phyloP scores from a whole-genome alignment of 805 yeast genomes.

The Debaryomyces tyrocola region DNA sequence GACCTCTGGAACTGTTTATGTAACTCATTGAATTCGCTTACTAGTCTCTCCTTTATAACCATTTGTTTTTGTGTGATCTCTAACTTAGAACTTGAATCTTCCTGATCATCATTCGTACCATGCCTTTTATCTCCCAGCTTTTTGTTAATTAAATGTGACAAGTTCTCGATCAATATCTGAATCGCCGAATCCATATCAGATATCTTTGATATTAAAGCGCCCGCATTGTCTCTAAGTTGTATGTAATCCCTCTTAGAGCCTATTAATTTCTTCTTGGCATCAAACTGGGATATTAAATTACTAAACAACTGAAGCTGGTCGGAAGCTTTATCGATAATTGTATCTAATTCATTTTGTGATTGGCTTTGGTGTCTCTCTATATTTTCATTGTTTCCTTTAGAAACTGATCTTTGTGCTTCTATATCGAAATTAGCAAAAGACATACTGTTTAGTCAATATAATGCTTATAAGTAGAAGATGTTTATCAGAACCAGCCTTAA shows the following conservation, averaged over 20 bases:
- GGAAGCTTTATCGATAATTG: conserved; percentile 35
- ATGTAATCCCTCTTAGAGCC: conserved; percentile 53
- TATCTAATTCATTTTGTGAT: conserved; percentile 29
- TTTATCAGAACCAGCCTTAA: no score
- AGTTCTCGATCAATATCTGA: conserved; percentile 25
- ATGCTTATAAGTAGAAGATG: no score
- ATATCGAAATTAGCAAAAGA: conserved; percentile 55
- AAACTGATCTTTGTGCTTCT: conserved; percentile 44
- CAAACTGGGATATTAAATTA: conserved; percentile 49
- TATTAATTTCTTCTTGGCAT: conserved; percentile 46
- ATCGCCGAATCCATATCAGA: conserved; percentile 32
- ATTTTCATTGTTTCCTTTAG: conserved; percentile 5
- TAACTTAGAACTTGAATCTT: conserved; percentile 10
- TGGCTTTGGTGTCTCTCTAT: conserved; percentile 1
- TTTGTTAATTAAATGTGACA: conserved; percentile 26
- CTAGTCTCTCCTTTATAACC: conserved; percentile 52
- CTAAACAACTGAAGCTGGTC: conserved; percentile 47
- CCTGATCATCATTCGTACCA: conserved; percentile 1
- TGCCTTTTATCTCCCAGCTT: conserved; percentile 20
- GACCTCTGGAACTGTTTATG: conserved; percentile 43
- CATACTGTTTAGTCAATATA: conserved; percentile 25
- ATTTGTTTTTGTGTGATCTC: conserved; percentile 38
- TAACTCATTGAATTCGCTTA: conserved; percentile 55
- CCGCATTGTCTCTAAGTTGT: conserved; percentile 34
- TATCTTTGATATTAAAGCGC: conserved; percentile 31